Evolutionary conservation across 2,329 filamentous ascomycete species (phyloP).

Genomic region (Mariannaea elegans): DNA sequence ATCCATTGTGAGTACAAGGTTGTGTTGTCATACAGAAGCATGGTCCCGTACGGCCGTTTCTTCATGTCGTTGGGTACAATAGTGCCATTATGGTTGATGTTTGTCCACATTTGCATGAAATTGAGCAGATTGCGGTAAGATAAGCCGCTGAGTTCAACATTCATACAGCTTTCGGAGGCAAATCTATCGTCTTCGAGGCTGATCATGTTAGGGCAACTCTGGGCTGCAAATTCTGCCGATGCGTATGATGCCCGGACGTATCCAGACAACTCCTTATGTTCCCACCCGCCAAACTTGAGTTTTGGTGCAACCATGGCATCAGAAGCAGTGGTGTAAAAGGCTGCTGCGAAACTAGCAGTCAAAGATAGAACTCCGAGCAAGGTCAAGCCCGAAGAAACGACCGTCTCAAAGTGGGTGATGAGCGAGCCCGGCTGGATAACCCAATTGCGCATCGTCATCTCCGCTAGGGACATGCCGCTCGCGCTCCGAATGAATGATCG

Average conservation of each 20-base stretch:
- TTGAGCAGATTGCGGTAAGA: conserved; percentile 74
- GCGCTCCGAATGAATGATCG: conserved; percentile 69
- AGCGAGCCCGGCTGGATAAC: conserved; percentile 76
- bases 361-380: conserved; percentile 72
- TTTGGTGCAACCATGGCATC: conserved; percentile 80
- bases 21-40: conserved; percentile 75
- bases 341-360: conserved; percentile 69
- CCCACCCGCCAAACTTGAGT: conserved; percentile 66
- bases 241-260: conserved; percentile 69
- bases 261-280: conserved; percentile 60
- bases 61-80: conserved; percentile 50
- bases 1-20: conserved; percentile 77
- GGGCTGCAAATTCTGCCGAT: conserved; percentile 67
- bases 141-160: conserved; percentile 59
- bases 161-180: conserved; percentile 67
- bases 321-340: conserved; percentile 80
- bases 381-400: conserved; percentile 70
- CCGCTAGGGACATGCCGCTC: conserved; percentile 75
- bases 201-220: conserved; percentile 70
- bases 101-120: conserved; percentile 67
- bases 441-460: conserved; percentile 81
- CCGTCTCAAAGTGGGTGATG: conserved; percentile 72
- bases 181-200: conserved; percentile 49
- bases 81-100: conserved; percentile 54
- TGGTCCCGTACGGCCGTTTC: conserved; percentile 66